A percentile compares a stretch with the other conserved stretches of the same genome.
Evolutionary conservation across 2,329 filamentous ascomycete genomes (phyloP).

Genomic region (Fusarium sterilihyphosum): DNA sequence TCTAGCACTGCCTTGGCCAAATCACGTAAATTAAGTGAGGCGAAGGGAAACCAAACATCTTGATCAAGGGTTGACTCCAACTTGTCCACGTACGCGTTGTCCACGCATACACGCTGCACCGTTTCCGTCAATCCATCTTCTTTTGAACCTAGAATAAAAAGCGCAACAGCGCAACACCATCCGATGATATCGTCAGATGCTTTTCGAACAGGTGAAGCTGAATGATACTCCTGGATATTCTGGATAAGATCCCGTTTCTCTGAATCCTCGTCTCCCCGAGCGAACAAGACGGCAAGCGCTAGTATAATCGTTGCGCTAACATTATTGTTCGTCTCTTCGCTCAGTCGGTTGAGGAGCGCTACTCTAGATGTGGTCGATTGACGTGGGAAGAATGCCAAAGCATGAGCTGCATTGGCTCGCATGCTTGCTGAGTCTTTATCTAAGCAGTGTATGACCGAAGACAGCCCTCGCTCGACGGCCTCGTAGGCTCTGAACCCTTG

Average conservation of each 20-base stretch:
- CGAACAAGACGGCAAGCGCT: not conserved
- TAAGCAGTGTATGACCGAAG: not conserved
- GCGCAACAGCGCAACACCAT: not conserved
- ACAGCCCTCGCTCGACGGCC: not conserved
- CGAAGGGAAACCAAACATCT: not conserved
- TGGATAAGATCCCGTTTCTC: accelerated
- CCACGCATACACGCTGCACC: not conserved
- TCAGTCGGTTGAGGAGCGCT: not conserved
- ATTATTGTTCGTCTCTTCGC: accelerated
- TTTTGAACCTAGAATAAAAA: not conserved
- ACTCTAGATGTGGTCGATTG: not conserved
- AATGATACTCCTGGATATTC: not conserved
- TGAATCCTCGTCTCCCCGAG: accelerated
- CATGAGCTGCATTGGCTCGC: not conserved
- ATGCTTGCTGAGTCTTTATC: accelerated
- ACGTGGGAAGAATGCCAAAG: not conserved
- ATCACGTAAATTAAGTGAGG: not conserved
- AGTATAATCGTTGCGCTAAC: not conserved
- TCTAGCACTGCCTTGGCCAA: not conserved
- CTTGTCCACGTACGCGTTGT: not conserved
- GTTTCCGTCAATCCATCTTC: not conserved
- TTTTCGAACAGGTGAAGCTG: not conserved
- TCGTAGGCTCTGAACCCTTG: not conserved
- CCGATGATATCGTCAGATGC: not conserved
- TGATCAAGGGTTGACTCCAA: not conserved